phyloP scores from a whole-genome alignment of 2,329 filamentous ascomycete species.

The Rugonectria rugulosa region DNA sequence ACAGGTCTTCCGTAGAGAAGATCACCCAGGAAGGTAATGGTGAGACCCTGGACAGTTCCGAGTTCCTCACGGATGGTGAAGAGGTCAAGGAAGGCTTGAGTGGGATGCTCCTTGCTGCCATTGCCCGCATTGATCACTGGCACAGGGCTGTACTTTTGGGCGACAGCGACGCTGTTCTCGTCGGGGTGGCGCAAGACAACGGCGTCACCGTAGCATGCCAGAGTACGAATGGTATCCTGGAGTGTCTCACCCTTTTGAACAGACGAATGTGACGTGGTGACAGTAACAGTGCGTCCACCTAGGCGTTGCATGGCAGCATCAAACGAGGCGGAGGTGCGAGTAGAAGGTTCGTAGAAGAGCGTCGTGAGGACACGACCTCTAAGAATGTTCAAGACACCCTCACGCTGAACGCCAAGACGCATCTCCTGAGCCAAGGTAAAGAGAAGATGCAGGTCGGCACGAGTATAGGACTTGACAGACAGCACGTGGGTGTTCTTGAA shows the following conservation, averaged over 20 bases:
- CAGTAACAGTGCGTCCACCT: conserved; percentile 83
- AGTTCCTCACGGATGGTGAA: conserved; percentile 99
- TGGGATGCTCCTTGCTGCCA: conserved; percentile 94
- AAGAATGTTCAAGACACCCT: conserved; percentile 87
- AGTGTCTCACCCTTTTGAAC: conserved; percentile 94
- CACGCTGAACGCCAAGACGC: conserved; percentile 91
- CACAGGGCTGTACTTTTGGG: conserved; percentile 85
- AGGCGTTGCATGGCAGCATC: conserved; percentile 99
- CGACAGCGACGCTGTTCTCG: conserved; percentile 79
- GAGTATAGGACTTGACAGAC: conserved; percentile 89
- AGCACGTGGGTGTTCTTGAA: conserved; percentile 93
- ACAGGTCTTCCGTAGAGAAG: conserved; percentile 93
- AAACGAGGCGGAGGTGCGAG: conserved; percentile 92
- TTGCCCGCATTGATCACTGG: conserved; percentile 98
- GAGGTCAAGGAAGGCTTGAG: conserved; percentile 95
- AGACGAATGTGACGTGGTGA: conserved; percentile 85
- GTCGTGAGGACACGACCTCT: conserved; percentile 87
- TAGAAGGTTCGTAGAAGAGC: conserved; percentile 98
- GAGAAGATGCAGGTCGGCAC: conserved; percentile 87
- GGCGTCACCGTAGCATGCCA: conserved; percentile 93
- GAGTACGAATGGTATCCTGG: conserved; percentile 90
- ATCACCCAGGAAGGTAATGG: conserved; percentile 95
- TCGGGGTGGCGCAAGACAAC: conserved; percentile 95
- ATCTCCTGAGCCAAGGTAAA: conserved; percentile 99
- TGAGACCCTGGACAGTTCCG: conserved; percentile 92